Conservation (phyloP, 371 early-diverging fungal species). For the Circinella umbellata region DNA sequence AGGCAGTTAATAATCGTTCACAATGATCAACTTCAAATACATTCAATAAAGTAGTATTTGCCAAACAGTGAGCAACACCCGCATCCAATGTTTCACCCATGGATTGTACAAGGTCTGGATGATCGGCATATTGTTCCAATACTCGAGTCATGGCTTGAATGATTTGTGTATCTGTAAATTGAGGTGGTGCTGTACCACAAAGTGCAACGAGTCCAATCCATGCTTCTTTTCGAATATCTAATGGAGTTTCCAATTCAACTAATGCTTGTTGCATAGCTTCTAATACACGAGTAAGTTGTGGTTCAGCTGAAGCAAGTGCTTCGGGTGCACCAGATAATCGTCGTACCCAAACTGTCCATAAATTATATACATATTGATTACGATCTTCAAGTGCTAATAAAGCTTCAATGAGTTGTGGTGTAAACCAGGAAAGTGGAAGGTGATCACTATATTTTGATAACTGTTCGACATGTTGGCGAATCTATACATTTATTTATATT, state of each 20-base stretch:
- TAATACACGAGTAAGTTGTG: slow-evolving; percentile 23
- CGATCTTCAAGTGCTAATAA: slow-evolving; percentile 21
- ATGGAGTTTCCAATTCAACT: background rate
- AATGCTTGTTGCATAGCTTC: slow-evolving; percentile 15
- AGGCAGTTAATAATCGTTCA: slow-evolving; percentile 28
- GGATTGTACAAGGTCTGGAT: background rate
- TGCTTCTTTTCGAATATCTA: slow-evolving; percentile 31
- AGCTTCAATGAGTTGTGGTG: slow-evolving; percentile 28
- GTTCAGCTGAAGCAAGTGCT: slow-evolving; percentile 12
- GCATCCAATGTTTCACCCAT: slow-evolving; percentile 42
- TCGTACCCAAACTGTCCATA: slow-evolving; percentile 46
- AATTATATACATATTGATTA: slow-evolving; percentile 13
- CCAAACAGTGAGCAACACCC: slow-evolving; percentile 46
- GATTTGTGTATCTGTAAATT: slow-evolving; percentile 21
- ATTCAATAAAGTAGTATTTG: slow-evolving; percentile 40
- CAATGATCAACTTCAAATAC: slow-evolving; percentile 41
- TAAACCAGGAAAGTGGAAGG: slow-evolving; percentile 53
- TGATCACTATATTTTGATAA: slow-evolving; percentile 45
- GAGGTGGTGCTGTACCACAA: slow-evolving; percentile 26
- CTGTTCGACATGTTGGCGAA: slow-evolving; percentile 29
- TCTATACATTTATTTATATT: slow-evolving; percentile 19
- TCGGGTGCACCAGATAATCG: slow-evolving; percentile 25
- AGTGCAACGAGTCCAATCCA: slow-evolving; percentile 46
- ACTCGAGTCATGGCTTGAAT: slow-evolving; percentile 30
- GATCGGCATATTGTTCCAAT: slow-evolving; percentile 14